Evolutionary conservation across 2,329 filamentous ascomycete species (phyloP).

Genomic region (Triangularia verruculosa): DNA sequence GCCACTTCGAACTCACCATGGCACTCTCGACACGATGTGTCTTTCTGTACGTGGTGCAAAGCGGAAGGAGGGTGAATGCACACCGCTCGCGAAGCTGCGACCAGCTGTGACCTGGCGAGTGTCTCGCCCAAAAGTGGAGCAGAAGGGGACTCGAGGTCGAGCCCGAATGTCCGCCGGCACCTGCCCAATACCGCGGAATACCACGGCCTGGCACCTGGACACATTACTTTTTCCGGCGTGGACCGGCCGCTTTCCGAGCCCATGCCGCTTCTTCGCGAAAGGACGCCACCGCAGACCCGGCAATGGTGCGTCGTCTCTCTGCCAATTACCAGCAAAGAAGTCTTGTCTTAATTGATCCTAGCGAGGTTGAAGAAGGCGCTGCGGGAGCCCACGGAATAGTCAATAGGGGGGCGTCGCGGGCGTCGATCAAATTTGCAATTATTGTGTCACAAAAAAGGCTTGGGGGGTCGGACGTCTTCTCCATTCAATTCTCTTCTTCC

Average conservation of each 20-base stretch:
- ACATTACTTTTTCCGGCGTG: background rate
- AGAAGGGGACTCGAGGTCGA: background rate
- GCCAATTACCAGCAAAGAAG: background rate
- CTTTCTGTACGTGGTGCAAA: background rate
- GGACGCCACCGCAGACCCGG: background rate
- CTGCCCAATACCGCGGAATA: background rate
- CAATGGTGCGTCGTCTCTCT: background rate
- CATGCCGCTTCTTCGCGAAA: background rate
- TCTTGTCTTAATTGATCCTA: background rate
- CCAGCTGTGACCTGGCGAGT: background rate
- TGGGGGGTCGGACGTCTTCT: background rate
- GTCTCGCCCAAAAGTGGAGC: background rate
- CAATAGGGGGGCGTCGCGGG: background rate
- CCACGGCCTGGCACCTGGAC: background rate
- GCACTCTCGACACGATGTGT: background rate
- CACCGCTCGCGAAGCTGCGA: background rate
- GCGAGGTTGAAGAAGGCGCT: background rate
- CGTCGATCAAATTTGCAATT: background rate
- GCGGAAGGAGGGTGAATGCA: background rate
- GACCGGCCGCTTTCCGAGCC: background rate
- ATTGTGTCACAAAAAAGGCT: background rate
- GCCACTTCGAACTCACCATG: background rate
- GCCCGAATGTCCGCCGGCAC: background rate
- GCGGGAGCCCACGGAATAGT: background rate
- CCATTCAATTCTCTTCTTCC: background rate